Conservation (phyloP, 2,329 filamentous ascomycete genomes). For the Fusarium sp. region DNA sequence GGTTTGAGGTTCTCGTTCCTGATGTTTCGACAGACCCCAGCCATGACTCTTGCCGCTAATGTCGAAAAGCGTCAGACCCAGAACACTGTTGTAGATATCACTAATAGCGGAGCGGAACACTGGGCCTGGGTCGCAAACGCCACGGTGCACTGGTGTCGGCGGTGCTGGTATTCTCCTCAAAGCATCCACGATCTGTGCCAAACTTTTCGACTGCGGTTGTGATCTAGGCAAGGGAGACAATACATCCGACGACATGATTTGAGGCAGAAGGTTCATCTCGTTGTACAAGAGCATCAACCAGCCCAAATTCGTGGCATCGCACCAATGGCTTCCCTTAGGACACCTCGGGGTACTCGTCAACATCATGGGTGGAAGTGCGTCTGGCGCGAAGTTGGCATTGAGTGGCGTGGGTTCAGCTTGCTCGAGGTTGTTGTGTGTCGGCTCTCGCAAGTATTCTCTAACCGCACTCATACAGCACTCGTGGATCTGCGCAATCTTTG, state of each 20-base stretch:
- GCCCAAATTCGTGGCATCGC: conserved; percentile 64
- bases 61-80: conserved; percentile 61
- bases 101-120: conserved; percentile 59
- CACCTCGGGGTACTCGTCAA: conserved; percentile 58
- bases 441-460: conserved; percentile 58
- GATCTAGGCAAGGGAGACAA: conserved; percentile 41
- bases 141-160: conserved; percentile 54
- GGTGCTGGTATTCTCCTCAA: conserved; percentile 59
- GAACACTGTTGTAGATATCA: conserved; percentile 63
- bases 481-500: conserved; percentile 63
- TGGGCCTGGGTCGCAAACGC: conserved; percentile 62
- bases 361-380: conserved; percentile 30
- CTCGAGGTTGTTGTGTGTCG: conserved; percentile 30
- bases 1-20: conserved; percentile 51
- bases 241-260: conserved; percentile 51
- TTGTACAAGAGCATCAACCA: conserved; percentile 65
- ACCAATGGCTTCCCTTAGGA: conserved; percentile 61
- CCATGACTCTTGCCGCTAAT: conserved; percentile 61
- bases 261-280: conserved; percentile 58
- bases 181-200: conserved; percentile 58
- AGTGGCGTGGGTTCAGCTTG: conserved; percentile 35
- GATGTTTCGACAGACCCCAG: conserved; percentile 60
- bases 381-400: conserved; percentile 34
- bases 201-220: conserved; percentile 51
- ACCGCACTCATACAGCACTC: conserved; percentile 58